phyloP scores from a whole-genome alignment of 169 alveolate species.

The Plasmodium vivax region DNA sequence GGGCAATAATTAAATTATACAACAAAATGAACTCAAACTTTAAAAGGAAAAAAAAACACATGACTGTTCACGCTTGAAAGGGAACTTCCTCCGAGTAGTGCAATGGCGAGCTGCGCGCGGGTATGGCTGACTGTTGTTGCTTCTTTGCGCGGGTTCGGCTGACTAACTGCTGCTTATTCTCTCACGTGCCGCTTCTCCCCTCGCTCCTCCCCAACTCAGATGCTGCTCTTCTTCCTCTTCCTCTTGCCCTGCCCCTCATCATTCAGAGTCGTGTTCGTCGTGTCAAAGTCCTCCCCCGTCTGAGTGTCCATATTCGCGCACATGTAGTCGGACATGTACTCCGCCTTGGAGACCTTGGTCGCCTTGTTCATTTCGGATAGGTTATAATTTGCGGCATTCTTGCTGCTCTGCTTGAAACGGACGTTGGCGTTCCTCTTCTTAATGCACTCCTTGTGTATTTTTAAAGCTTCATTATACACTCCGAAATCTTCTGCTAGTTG shows the following conservation, averaged over 20 bases:
- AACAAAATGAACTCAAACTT: neutral
- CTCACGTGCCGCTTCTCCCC: neutral
- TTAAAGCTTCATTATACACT: conserved; percentile 82
- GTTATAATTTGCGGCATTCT: neutral
- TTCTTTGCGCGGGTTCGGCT: neutral
- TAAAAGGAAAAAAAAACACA: neutral
- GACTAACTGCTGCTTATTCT: too few relatives aligned
- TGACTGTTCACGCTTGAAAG: neutral
- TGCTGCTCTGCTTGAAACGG: conserved; percentile 9
- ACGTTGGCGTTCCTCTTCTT: conserved; percentile 64
- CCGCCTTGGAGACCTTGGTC: neutral
- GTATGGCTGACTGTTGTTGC: neutral
- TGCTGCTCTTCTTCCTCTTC: conserved; percentile 34
- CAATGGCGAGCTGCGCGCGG: neutral
- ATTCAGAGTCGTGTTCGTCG: conserved; percentile 14
- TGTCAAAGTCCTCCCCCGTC: conserved; percentile 35
- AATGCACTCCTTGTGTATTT: conserved; percentile 74
- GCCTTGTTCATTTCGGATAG: neutral
- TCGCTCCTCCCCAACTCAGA: neutral
- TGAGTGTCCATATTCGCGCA: conserved; percentile 37
- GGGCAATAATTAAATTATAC: neutral
- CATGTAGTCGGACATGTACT: conserved; percentile 27
- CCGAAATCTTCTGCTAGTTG: conserved; percentile 86
- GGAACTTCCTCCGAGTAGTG: neutral
- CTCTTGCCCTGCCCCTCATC: conserved; percentile 65